Evolutionary conservation across 2,329 filamentous ascomycete genomes (phyloP), one percentile per base, ranked within the genome.

Genomic region (Botrytis deweyae): DNA sequence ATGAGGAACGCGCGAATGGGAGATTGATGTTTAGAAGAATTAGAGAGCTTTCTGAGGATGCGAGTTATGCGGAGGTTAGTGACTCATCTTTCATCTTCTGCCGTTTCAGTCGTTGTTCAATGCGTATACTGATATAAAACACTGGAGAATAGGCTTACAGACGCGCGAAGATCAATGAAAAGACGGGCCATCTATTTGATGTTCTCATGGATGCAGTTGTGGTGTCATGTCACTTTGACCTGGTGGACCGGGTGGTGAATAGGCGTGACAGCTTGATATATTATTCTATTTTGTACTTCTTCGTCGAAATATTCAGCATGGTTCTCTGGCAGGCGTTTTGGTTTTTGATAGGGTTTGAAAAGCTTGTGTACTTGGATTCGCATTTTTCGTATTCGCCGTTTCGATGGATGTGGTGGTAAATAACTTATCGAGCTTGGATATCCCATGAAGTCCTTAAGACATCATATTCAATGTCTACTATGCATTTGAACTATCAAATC

Each of bases 241-340:
- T 18, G 1, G 42, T 6, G 16, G 16, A 7, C 20, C 18, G 18
- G 18, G 29, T 25, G 3, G 46, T 9, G 22, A 9, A 2, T 49
- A 49, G 22, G 22, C 25, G 10, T 14, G 0, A 52, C 22, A 10
- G 46, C 46, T 52, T 52, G 4, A 6, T n/a, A 0, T 25, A 1
- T n/a, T 52, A 52, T 25, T 6, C 10, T n/a, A 4, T n/a, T 12
- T 0, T 7, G 46, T 52, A 10, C 46, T 25, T 12, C 46, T 52
- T 4, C 46, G 2, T n/a, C 9, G 1, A 4, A 4, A 5, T 52
- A 10, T 3, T n/a, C n/a, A 12, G 0, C 22, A 6, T 2, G 22
- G 46, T 10, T 14, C 12, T 52, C 46, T 12, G 46, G 46, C 22
- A n/a, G 22, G 22, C 18, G 46, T n/a, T 52, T 1, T 25, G 4